A percentile compares a stretch with the other conserved stretches of the same genome.
Evolutionary conservation across 345 rosid genomes (phyloP).

Genomic region (Eucalyptus erythrocorys): DNA sequence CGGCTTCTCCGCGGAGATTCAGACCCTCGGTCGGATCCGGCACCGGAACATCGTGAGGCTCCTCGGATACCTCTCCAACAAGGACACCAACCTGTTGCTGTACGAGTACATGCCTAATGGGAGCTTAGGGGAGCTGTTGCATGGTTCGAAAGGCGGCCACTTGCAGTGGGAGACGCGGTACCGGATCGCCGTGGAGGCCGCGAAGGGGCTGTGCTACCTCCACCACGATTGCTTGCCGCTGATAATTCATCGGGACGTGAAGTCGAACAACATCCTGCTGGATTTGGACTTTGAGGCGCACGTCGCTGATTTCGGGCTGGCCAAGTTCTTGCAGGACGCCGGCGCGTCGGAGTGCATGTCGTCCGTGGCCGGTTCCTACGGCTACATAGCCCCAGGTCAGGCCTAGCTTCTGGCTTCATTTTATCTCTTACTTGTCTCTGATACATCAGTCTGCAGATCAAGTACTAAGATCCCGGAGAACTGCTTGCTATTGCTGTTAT

Average conservation of each 20-base stretch:
- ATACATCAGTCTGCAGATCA: background rate
- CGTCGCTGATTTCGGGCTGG: slow-evolving; percentile 93
- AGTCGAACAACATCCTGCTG: slow-evolving; percentile 77
- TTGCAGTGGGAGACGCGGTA: slow-evolving; percentile 74
- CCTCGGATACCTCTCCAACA: slow-evolving; percentile 71
- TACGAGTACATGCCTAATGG: slow-evolving; percentile 92
- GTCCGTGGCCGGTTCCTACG: slow-evolving; percentile 81
- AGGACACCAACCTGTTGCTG: slow-evolving; percentile 67
- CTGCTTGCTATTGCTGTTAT: background rate
- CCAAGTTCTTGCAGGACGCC: slow-evolving; percentile 74
- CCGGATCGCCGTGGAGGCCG: slow-evolving; percentile 65
- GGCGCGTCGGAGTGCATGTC: slow-evolving; percentile 93
- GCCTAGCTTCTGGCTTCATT: background rate
- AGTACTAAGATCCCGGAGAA: background rate
- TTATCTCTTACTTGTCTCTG: background rate
- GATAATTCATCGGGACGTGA: slow-evolving; percentile 88
- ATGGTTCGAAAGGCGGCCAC: slow-evolving; percentile 81
- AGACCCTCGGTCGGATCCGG: slow-evolving; percentile 69
- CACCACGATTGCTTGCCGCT: slow-evolving; percentile 92
- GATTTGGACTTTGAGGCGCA: slow-evolving; percentile 81
- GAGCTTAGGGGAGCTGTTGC: slow-evolving; percentile 79
- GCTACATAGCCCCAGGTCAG: slow-evolving; percentile 92
- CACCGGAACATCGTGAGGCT: slow-evolving; percentile 84
- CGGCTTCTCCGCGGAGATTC: slow-evolving; percentile 91
- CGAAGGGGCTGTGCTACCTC: slow-evolving; percentile 79